These are phyloP conservation scores for Gymnopilus junonius DNA, from an alignment of 768 basidiomycete genomes.

Conservation along the genomic window DNA sequence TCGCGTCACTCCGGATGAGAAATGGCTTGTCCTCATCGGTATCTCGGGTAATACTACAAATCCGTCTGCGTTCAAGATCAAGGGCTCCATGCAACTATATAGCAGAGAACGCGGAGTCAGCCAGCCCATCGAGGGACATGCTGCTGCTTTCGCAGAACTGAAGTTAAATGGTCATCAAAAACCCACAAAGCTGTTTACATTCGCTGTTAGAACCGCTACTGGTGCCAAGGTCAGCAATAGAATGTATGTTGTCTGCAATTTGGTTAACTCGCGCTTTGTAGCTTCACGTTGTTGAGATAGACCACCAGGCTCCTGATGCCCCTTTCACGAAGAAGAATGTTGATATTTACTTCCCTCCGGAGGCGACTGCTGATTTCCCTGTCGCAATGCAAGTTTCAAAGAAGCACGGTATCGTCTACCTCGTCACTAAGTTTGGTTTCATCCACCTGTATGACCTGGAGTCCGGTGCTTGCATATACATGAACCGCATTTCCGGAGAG, in stretches of 20 bases:
- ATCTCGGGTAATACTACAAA: constrained; percentile 92
- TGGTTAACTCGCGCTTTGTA: constrained; percentile 34
- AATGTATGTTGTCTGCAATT: background rate
- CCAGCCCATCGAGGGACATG: constrained; percentile 98
- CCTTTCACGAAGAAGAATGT: constrained; percentile 97
- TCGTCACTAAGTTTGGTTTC: constrained; percentile 99
- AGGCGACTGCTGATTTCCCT: constrained; percentile 98
- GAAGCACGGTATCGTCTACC: constrained; percentile 95
- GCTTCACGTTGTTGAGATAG: constrained; percentile 99
- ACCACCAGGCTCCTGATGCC: constrained; percentile 90
- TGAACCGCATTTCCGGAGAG: constrained; percentile 99
- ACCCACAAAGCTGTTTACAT: constrained; percentile 90
- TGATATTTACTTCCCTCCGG: constrained; percentile 98
- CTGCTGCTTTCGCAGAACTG: constrained; percentile 92
- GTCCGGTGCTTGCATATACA: constrained; percentile 96
- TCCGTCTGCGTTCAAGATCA: constrained; percentile 97
- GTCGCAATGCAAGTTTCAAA: constrained; percentile 99
- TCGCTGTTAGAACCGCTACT: constrained; percentile 94
- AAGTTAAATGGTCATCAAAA: constrained; percentile 88
- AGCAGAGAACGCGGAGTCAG: constrained; percentile 91
- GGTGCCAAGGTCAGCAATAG: constrained; percentile 84
- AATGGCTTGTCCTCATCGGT: constrained; percentile 96
- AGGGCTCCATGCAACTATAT: constrained; percentile 98
- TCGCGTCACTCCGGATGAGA: constrained; percentile 88
- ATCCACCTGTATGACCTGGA: constrained; percentile 99